Evolutionary conservation across 768 basidiomycete species (phyloP).

Genomic region (Pleurotus salmoneostramineus): DNA sequence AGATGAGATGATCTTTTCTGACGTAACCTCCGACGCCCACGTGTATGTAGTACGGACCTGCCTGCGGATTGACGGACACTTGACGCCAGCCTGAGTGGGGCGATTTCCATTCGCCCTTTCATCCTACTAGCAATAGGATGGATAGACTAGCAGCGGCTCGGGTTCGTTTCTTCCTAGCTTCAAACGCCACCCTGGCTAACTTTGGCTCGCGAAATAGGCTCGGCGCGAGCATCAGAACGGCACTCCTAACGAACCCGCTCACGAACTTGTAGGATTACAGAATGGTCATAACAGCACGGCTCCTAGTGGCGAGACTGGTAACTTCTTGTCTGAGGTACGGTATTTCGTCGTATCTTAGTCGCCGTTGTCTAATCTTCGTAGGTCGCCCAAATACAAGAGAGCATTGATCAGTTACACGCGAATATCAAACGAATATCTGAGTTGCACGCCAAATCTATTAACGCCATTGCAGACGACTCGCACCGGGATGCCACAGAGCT

Average conservation of each 20-base stretch:
- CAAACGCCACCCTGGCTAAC: not conserved
- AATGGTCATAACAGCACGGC: not conserved
- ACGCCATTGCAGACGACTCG: slow-evolving; percentile 27
- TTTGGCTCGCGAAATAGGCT: slow-evolving; percentile 4
- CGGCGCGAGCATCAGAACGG: slow-evolving; percentile 8
- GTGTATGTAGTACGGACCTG: no score
- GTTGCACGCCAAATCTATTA: slow-evolving; percentile 33
- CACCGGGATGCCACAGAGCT: slow-evolving; percentile 33
- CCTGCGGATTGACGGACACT: no score
- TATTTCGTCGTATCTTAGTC: not conserved
- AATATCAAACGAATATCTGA: slow-evolving; percentile 34
- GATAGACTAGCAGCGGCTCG: slow-evolving; percentile 9
- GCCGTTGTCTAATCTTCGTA: slow-evolving; percentile 11
- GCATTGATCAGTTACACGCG: slow-evolving; percentile 31
- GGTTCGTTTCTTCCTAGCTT: not conserved
- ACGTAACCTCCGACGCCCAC: no score
- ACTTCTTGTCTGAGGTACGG: slow-evolving; percentile 9
- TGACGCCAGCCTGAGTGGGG: no score
- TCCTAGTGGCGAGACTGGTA: not conserved
- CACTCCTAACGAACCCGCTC: slow-evolving; percentile 5
- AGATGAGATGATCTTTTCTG: not conserved
- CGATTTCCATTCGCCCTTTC: not conserved
- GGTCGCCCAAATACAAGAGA: slow-evolving; percentile 37
- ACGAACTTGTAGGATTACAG: not conserved
- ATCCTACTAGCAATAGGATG: not conserved